Base-by-base conservation (phyloP, 2,329 filamentous ascomycete species). In the Talaromyces marneffei region DNA sequence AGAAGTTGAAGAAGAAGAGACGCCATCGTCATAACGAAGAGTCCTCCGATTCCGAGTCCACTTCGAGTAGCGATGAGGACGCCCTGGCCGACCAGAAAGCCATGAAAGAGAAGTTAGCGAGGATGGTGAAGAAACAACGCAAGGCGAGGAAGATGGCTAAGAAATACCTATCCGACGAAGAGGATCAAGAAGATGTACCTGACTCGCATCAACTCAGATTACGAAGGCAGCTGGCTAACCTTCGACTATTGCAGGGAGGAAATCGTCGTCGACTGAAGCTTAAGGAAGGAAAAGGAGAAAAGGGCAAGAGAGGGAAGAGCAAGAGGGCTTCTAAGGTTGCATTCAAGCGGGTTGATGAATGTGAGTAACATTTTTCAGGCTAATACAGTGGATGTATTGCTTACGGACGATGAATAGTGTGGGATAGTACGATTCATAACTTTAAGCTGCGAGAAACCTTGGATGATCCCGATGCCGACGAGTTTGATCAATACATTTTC, bases 401-500 rank as follows among this genome's bases (percentile, higher is more conserved):
- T 56, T 31, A 59, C 55, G 29, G 16, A 39, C 48, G 40, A 53
- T 50, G 54, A 25, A 64, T 64, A 74, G 76, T 81, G 56, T 82
- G 79, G 77, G 80, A 85, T 65, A 82, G 74, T 62, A 82, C 76
- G 2, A 83, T 84, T 50, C 84, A 87, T 71, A 84, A 87, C 66
- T 89, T 85, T 77, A 87, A 87, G 70, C 80, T 87, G 37, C 85
- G 83, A n/a, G 86, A 88, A 68, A 88, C 85, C 12, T 80, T 83
- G 3, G 81, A 86, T 60, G 84, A 87, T 56, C 80, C 83, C n/a
- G 83, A 85, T 61, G 77, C 77, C 27, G 82, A 85, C 58, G 84
- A 89, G 66, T 92, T 91, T 72, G 87, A 92, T 63, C 85, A 89
- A 63, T 94, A 88, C 71, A 82, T 91, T 31, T 96, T 96, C 72